A percentile compares a stretch with the other conserved stretches of the same genome.
phyloP scores from a whole-genome alignment of 257 asterid genomes.

The Solanum bulbocastanum region DNA sequence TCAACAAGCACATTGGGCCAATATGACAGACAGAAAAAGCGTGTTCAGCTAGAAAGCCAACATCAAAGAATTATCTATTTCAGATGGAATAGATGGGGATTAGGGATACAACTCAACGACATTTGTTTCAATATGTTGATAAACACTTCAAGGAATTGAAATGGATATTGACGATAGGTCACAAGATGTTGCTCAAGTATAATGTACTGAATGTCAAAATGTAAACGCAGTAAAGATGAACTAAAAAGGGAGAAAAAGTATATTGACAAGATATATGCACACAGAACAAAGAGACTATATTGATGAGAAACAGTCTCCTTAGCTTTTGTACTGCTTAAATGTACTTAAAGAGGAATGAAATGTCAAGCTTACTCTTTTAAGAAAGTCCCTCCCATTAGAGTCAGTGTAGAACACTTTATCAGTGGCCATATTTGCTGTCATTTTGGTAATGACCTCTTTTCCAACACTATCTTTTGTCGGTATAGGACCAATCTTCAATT shows the following conservation, averaged over 20 bases:
- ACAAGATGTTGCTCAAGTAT: neutral
- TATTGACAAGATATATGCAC: neutral
- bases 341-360: neutral
- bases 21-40: neutral
- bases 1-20: neutral
- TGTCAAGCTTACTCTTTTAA: slow-evolving; percentile 47
- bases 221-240: neutral
- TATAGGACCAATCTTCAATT: slow-evolving; percentile 67
- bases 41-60: neutral
- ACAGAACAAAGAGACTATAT: neutral
- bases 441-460: slow-evolving; percentile 73
- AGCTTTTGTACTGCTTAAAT: neutral
- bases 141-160: neutral
- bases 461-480: slow-evolving; percentile 61
- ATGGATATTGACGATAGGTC: neutral
- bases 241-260: neutral
- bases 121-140: neutral
- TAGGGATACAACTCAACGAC: neutral
- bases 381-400: slow-evolving; percentile 86
- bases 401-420: slow-evolving; percentile 65
- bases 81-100: neutral
- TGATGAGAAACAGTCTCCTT: neutral
- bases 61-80: neutral
- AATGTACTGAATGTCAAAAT: neutral
- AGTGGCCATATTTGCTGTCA: slow-evolving; percentile 62